A percentile compares a stretch with the other conserved stretches of the same genome.
These are phyloP conservation scores for Hypoxylon sp. DNA, from an alignment of 2,329 filamentous ascomycete genomes.

Conservation along the genomic window DNA sequence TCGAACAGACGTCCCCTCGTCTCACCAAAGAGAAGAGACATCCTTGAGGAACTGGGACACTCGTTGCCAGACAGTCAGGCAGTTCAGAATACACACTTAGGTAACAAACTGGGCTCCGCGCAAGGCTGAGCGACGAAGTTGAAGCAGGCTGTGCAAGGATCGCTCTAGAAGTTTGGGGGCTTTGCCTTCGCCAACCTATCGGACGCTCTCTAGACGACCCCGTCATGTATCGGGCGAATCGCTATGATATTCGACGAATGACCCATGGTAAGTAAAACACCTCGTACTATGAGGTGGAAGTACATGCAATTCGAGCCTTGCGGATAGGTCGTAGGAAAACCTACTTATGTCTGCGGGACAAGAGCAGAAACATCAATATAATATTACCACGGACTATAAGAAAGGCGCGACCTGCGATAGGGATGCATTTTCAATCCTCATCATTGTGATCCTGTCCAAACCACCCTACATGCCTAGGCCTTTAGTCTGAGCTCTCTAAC, in stretches of 20 bases:
- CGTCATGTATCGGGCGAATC: neutral
- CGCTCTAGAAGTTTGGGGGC: neutral
- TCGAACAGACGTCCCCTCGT: neutral
- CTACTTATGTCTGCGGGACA: too few species aligned
- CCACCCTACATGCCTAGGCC: neutral
- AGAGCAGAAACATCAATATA: neutral
- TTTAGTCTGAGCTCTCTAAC: neutral
- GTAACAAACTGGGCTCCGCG: neutral
- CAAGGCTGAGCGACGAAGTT: constrained; percentile 1
- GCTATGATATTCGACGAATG: neutral
- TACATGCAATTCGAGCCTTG: neutral
- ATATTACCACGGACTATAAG: neutral
- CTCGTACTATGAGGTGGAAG: neutral
- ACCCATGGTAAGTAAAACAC: neutral
- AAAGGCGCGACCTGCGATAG: neutral
- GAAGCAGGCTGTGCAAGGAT: neutral
- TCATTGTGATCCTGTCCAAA: neutral
- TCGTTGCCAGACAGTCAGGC: neutral
- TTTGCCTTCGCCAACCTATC: neutral
- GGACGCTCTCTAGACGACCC: neutral
- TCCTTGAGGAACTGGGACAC: neutral
- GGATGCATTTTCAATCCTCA: neutral
- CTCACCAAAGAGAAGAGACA: neutral
- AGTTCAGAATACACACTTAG: neutral
- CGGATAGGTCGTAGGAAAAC: neutral